phyloP scores from a whole-genome alignment of 805 yeast species.

The Scheffersomyces lignosus region DNA sequence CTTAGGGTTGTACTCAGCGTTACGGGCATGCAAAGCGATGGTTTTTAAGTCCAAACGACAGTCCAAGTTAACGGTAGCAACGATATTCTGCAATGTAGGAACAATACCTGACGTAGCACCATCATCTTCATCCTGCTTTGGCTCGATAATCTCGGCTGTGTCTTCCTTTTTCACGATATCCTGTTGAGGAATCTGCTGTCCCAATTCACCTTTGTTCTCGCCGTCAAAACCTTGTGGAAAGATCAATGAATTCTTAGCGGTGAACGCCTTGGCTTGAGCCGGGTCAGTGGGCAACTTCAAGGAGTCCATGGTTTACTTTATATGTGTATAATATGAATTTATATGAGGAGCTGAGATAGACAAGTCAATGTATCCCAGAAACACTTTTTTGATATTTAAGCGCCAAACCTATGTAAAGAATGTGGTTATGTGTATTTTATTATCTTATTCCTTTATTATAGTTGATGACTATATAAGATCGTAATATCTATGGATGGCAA shows the following conservation, averaged over 20 bases:
- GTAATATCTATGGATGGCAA: not conserved
- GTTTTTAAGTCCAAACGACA: slow-evolving; percentile 95
- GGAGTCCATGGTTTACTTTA: slow-evolving; percentile 55
- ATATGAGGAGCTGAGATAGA: slow-evolving; percentile 25
- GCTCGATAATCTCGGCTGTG: slow-evolving; percentile 29
- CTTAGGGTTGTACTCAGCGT: slow-evolving; percentile 97
- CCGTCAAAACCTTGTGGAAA: slow-evolving; percentile 55
- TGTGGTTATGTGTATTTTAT: not conserved
- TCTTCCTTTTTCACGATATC: slow-evolving; percentile 15
- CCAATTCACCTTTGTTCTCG: slow-evolving; percentile 12
- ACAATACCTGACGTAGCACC: slow-evolving; percentile 92
- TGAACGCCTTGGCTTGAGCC: slow-evolving; percentile 71
- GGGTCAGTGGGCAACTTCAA: slow-evolving; percentile 76
- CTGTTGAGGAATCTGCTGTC: slow-evolving; percentile 4
- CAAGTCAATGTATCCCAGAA: slow-evolving; percentile 46
- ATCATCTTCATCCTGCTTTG: slow-evolving; percentile 52
- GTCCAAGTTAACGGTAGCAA: slow-evolving; percentile 95
- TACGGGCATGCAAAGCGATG: slow-evolving; percentile 96
- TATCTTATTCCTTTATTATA: not conserved
- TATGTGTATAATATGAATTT: slow-evolving; percentile 1
- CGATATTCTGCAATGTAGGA: slow-evolving; percentile 93
- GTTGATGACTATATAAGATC: slow-evolving; percentile 4
- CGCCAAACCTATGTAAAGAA: slow-evolving; percentile 1
- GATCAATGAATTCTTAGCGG: slow-evolving; percentile 63
- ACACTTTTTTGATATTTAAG: not conserved